phyloP scores from a whole-genome alignment of 1,139 yeast species.

The Suhomyces maxii region DNA sequence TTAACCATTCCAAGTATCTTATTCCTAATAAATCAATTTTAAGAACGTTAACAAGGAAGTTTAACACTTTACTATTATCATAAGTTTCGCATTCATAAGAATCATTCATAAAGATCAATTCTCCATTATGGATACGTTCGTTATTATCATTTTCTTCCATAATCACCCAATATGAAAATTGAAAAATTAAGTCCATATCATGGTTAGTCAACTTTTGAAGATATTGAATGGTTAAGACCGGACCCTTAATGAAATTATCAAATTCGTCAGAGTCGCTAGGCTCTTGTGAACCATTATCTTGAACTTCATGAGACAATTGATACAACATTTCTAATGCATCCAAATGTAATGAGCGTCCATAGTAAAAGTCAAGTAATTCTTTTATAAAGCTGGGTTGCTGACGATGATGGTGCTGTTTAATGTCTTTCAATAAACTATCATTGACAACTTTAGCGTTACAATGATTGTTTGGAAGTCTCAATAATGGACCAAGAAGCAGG shows the following conservation, averaged over 20 bases:
- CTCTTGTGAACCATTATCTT: constrained; percentile 5
- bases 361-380: constrained; percentile 81
- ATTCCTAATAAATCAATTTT: constrained; percentile 40
- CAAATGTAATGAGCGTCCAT: constrained; percentile 58
- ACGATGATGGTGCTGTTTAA: constrained; percentile 16
- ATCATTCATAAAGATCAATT: constrained; percentile 66
- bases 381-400: constrained; percentile 52
- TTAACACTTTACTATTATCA: constrained; percentile 54
- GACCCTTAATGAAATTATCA: constrained; percentile 38
- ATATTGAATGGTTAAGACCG: constrained; percentile 60
- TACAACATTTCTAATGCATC: constrained; percentile 66
- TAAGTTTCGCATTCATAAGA: constrained; percentile 62
- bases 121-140: constrained; percentile 37
- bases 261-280: constrained; percentile 16
- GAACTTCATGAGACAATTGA: constrained; percentile 29
- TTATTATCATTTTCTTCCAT: constrained; percentile 17
- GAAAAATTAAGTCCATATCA: constrained; percentile 55
- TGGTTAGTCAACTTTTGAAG: constrained; percentile 58
- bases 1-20: constrained; percentile 61
- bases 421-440: constrained; percentile 42
- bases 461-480: constrained; percentile 67
- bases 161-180: constrained; percentile 60
- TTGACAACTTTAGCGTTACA: constrained; percentile 71
- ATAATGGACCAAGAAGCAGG: constrained; percentile 76
- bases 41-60: constrained; percentile 35